Evolutionary conservation across 2,329 filamentous ascomycete species (phyloP).

Genomic region (Stromatinia cepivora): DNA sequence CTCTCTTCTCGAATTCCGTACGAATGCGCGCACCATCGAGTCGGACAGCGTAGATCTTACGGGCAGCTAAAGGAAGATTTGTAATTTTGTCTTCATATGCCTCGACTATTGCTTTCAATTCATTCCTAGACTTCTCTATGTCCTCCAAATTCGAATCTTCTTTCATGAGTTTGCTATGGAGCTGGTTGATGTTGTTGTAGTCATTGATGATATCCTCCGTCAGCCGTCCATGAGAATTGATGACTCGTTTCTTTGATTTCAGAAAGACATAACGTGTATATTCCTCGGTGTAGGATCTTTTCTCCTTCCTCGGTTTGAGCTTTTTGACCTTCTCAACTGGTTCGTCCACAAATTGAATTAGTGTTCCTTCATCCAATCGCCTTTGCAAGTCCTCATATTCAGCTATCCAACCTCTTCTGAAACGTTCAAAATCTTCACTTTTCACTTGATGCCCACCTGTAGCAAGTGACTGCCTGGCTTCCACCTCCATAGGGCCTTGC

Average conservation of each 20-base stretch:
- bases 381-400: conserved; percentile 2
- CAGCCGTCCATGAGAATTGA: background rate
- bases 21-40: conserved; percentile 8
- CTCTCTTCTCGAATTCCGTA: conserved; percentile 44
- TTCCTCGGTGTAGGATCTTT: background rate
- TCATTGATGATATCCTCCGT: background rate
- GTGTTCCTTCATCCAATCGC: background rate
- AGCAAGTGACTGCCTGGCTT: conserved; percentile 28
- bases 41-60: background rate
- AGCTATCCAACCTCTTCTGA: background rate
- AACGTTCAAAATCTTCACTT: conserved; percentile 5
- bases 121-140: background rate
- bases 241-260: background rate
- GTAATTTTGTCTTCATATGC: background rate
- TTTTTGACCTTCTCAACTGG: background rate
- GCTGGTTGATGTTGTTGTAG: conserved; percentile 2
- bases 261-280: background rate
- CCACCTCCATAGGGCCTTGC: conserved; percentile 41
- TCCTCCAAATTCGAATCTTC: background rate
- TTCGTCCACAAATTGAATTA: background rate
- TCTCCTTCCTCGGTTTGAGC: background rate
- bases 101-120: background rate
- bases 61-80: background rate
- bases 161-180: background rate
- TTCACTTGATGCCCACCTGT: conserved; percentile 20